These are phyloP conservation scores for Aquilaria agallochum DNA, from an alignment of 441 rosid species.

Conservation along the genomic window DNA sequence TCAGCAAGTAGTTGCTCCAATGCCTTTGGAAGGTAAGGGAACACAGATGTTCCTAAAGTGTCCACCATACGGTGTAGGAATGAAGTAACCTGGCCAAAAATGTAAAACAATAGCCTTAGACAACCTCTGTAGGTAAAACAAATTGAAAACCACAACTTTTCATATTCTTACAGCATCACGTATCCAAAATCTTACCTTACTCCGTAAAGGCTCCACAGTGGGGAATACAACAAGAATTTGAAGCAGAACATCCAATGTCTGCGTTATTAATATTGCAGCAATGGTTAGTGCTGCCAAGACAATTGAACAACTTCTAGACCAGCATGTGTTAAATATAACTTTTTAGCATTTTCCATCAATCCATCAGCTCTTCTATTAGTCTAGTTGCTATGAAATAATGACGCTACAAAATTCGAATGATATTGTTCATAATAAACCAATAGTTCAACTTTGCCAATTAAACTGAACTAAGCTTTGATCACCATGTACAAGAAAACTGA, in stretches of 20 bases:
- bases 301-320: not conserved
- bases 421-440: no score
- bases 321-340: not conserved
- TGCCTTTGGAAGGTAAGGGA: constrained; percentile 92
- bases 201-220: constrained; percentile 63
- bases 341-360: not conserved
- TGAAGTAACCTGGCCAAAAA: constrained; percentile 57
- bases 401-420: no score
- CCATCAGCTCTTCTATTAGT: no score
- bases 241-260: constrained; percentile 90
- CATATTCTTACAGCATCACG: not conserved
- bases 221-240: constrained; percentile 81
- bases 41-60: constrained; percentile 77
- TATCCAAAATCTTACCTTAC: constrained; percentile 52
- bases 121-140: constrained; percentile 4
- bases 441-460: no score
- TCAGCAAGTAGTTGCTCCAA: constrained; percentile 80
- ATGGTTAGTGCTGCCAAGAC: no score
- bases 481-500: not conserved
- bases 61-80: constrained; percentile 97
- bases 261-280: constrained; percentile 14
- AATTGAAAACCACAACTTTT: constrained; percentile 10
- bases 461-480: no score
- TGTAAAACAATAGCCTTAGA: constrained; percentile 19
- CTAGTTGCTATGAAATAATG: no score